Evolutionary conservation across 31 red algal species (phyloP), one percentile per base, ranked within the genome.

Genomic region (Odonthalia washingtoniensis): DNA sequence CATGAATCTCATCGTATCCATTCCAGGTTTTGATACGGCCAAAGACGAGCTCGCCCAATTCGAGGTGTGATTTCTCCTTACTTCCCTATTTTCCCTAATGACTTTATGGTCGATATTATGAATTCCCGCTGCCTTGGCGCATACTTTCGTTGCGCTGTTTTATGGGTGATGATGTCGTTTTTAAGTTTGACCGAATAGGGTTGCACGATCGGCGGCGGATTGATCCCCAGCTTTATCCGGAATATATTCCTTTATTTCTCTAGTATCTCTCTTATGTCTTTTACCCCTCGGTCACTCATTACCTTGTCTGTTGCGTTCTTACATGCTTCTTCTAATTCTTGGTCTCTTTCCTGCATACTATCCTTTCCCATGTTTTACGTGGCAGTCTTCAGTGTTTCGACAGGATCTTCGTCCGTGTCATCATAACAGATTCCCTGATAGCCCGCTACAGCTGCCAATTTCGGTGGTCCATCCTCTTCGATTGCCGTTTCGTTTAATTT

Each of bases 31-130:
- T 32, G 83, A 35, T 43, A 79, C 74, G 38, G 66, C 66, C 0
- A 88, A 70, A 24, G 83, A 33, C 40, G 83, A 38, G 17, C 66
- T 74, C 21, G 60, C 69, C 83, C 83, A 86, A 14, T 52, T 0
- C 26, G 85, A 35, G 26, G 77, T 67, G 4, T 53, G 70, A 43
- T 73, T 74, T 17, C 36, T 30, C 18, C 61, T 49, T 12, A 76
- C 33, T 17, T 65, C 82, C 16, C 82, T 5, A 73, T 4, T 36
- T 46, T 24, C 27, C 75, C 39, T 28, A 86, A 31, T 31, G 73
- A 16, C 38, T 63, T 31, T 12, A 86, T 75, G 9, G 70, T 49
- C 9, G 38, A n/a, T 3, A 21, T 17, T 31, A 86, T 57, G 34
- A 86, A 86, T 17, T 30, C 82, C 5, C 39, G n/a, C 46, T 75